These are phyloP conservation scores for Polytolypa hystricis DNA, from an alignment of 2,329 filamentous ascomycete species.

Conservation along the genomic window DNA sequence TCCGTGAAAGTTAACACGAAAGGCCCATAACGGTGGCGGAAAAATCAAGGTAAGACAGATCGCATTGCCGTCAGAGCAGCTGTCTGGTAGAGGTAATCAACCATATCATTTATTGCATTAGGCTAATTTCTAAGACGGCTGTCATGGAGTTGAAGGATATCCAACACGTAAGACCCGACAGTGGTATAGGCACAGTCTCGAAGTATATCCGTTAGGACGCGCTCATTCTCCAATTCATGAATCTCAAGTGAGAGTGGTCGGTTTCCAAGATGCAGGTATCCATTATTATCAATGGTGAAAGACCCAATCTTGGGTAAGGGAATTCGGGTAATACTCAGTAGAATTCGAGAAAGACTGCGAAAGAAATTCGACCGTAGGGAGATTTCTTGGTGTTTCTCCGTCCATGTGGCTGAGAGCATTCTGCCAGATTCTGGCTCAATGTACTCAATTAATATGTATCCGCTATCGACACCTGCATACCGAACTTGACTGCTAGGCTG, in stretches of 20 bases:
- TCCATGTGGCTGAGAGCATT: conserved; percentile 17
- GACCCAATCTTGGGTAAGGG: conserved; percentile 25
- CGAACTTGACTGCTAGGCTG: neutral
- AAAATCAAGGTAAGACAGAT: conserved; percentile 20
- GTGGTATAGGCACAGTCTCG: conserved; percentile 15
- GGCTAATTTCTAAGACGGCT: conserved; percentile 18
- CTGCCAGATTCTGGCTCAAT: conserved; percentile 9
- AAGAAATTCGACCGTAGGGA: conserved; percentile 14
- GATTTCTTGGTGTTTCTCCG: conserved; percentile 9
- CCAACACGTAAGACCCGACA: conserved; percentile 17
- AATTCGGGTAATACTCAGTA: conserved; percentile 11
- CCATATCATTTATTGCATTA: conserved; percentile 18
- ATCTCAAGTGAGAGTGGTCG: conserved; percentile 16
- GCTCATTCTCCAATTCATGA: conserved; percentile 17
- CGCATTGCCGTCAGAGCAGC: conserved; percentile 20
- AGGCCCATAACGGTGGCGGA: conserved; percentile 21
- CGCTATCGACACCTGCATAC: conserved; percentile 1
- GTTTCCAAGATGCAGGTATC: conserved; percentile 14
- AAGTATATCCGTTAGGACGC: conserved; percentile 17
- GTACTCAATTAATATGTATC: conserved; percentile 13
- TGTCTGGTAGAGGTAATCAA: conserved; percentile 19
- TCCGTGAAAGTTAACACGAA: conserved; percentile 29
- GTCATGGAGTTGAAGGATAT: conserved; percentile 18
- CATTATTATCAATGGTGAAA: conserved; percentile 17
- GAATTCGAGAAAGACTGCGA: conserved; percentile 11